These are phyloP conservation scores for Verbascum thapsus DNA, from an alignment of 257 asterid species.

Conservation along the genomic window DNA sequence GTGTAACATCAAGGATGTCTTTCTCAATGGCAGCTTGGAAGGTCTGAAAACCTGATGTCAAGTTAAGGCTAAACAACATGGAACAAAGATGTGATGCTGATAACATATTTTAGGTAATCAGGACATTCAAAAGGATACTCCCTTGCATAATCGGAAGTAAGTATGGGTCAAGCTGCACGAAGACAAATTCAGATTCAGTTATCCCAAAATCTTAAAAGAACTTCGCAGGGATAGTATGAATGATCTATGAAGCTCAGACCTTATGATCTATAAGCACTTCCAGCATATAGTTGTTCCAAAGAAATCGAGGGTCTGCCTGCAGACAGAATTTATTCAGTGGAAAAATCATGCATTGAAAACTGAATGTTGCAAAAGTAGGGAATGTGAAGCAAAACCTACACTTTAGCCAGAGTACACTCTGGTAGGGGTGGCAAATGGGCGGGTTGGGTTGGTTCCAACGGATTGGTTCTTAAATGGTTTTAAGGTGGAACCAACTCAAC, in stretches of 20 bases:
- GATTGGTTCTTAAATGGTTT: too few species aligned
- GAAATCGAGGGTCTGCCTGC: constrained; percentile 92
- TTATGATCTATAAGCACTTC: constrained; percentile 78
- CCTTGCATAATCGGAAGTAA: constrained; percentile 98
- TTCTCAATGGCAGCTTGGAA: constrained; percentile 92
- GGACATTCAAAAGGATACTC: constrained; percentile 74
- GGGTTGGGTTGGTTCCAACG: too few species aligned
- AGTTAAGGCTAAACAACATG: constrained; percentile 58
- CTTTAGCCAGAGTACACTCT: too few species aligned
- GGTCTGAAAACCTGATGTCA: constrained; percentile 72
- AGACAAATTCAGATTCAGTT: constrained; percentile 35
- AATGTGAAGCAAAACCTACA: constrained; percentile 24
- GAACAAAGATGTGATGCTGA: constrained; percentile 26
- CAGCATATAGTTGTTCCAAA: constrained; percentile 90
- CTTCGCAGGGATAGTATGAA: constrained; percentile 18
- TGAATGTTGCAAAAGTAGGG: constrained; percentile 11
- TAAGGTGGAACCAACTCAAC: too few species aligned
- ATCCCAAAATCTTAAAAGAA: constrained; percentile 22
- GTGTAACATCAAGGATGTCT: constrained; percentile 84
- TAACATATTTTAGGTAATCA: constrained; percentile 24
- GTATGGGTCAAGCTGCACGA: constrained; percentile 89
- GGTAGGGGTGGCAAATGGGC: too few species aligned
- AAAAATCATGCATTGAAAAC: neutral
- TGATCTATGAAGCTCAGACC: constrained; percentile 50
- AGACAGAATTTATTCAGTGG: neutral